Conservation (phyloP, 2,329 filamentous ascomycete genomes). For the Coniella lustricola region DNA sequence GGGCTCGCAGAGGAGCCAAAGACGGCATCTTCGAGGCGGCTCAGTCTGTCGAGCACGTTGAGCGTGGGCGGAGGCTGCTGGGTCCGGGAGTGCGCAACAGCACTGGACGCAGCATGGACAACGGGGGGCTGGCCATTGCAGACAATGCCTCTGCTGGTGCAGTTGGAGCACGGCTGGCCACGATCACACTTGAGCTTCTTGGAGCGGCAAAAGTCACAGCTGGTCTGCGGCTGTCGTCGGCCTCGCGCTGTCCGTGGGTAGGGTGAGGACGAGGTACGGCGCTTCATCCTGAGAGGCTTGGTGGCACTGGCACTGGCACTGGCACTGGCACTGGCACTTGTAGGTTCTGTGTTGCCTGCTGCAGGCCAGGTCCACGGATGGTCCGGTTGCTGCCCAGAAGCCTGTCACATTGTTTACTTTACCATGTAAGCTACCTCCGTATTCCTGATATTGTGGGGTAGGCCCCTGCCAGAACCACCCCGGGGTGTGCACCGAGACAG, state of each 20-base stretch:
- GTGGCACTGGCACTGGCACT: no score
- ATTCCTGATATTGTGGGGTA: no score
- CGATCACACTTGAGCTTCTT: conserved; percentile 30
- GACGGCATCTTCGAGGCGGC: conserved; percentile 23
- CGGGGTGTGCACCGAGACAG: no score
- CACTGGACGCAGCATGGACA: neutral
- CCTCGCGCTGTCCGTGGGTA: neutral
- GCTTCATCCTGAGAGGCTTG: conserved; percentile 9
- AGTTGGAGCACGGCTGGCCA: conserved; percentile 23
- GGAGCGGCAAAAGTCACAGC: conserved; percentile 26
- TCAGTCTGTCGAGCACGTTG: conserved; percentile 21
- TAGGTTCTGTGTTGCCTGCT: no score
- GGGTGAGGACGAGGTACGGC: neutral
- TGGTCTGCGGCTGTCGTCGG: conserved; percentile 24
- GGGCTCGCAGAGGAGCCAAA: conserved; percentile 13
- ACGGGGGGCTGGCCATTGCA: conserved; percentile 19
- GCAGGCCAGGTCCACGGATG: neutral
- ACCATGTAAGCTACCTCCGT: no score
- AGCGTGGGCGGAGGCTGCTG: neutral
- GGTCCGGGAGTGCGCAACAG: neutral
- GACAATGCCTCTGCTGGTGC: conserved; percentile 20
- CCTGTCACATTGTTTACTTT: no score
- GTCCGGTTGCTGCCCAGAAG: neutral
- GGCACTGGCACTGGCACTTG: no score
- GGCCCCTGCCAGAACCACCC: no score